Evolutionary conservation across 2,329 filamentous ascomycete species (phyloP), one percentile per base, ranked within the genome.

Genomic region (Fusarium buharicum): DNA sequence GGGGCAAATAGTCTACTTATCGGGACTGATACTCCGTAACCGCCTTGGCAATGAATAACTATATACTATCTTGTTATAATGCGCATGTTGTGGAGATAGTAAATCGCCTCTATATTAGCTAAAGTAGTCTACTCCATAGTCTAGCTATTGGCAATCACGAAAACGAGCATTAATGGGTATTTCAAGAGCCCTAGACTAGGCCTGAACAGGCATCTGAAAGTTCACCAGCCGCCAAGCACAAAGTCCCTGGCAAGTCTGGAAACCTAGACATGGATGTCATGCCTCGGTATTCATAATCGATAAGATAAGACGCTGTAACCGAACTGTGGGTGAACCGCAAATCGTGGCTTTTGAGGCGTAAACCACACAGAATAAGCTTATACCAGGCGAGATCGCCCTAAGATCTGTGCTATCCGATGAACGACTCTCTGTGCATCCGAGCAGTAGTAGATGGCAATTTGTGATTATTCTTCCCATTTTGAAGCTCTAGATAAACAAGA

Each of bases 121-220:
- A 8, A 6, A 24, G 22, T 24, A 51, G 27, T 28, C 27, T 28
- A 11, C 11, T 28, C 27, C 27, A 11, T 12, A 28, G 8, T 11
- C 27, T 14, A 33, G 13, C 30, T 13, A 5, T 33, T 14, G 12
- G 30, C 13, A 6, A 33, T n/a, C 28, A 71, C 13, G 70, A 73
- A 33, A 3, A 18, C 22, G 72, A 62, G 12, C 34, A 20, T 20
- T 13, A 7, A 37, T 33, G 37, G 18, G 8, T 49, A 45, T 37
- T 43, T 18, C 46, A 46, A 41, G 64, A 41, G 12, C 37, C 16
- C 11, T 41, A 13, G 28, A 40, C 60, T 64, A 66, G 51, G 41
- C 64, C 54, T 6, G 27, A 67, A 69, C 24, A 67, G 66, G 67
- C 65, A 69, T 67, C 46, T 59, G 49, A 24, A 37, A 39, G 22